Conservation (phyloP, 305 asterid genomes). For the Fraxinus xanthoxyloides region DNA sequence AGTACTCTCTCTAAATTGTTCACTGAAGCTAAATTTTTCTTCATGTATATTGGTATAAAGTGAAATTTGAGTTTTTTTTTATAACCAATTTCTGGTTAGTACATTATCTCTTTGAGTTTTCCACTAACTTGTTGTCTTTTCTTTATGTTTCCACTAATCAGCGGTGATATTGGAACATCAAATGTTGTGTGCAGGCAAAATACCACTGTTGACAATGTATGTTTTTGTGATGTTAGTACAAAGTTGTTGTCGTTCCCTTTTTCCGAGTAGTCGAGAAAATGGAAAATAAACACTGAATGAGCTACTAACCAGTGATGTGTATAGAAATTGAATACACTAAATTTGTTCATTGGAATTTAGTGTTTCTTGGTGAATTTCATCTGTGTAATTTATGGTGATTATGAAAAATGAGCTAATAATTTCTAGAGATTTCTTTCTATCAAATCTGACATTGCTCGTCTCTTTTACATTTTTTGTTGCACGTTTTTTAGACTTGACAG, state of each 20-base stretch:
- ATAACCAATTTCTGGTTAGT: no score
- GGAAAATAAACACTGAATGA: constrained; percentile 5
- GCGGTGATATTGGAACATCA: constrained; percentile 91
- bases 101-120: no score
- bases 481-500: not conserved
- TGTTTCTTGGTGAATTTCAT: no score
- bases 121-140: no score
- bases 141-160: no score
- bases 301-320: constrained; percentile 42
- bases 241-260: not conserved
- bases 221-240: not conserved
- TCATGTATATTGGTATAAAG: no score
- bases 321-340: constrained; percentile 14
- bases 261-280: not conserved
- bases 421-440: no score
- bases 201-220: constrained; percentile 86
- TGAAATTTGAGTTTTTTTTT: no score
- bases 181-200: constrained; percentile 84
- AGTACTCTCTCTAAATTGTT: no score
- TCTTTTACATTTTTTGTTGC: not conserved
- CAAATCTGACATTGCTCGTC: no score
- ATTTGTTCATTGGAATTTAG: not conserved
- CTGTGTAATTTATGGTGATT: not conserved
- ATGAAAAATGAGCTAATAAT: not conserved
- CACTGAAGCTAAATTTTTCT: no score